Percentiles rank a stretch among this genome's conserved stretches.
phyloP scores from a whole-genome alignment of 1,284 basidiomycete genomes.

The Moesziomyces aphidis region DNA sequence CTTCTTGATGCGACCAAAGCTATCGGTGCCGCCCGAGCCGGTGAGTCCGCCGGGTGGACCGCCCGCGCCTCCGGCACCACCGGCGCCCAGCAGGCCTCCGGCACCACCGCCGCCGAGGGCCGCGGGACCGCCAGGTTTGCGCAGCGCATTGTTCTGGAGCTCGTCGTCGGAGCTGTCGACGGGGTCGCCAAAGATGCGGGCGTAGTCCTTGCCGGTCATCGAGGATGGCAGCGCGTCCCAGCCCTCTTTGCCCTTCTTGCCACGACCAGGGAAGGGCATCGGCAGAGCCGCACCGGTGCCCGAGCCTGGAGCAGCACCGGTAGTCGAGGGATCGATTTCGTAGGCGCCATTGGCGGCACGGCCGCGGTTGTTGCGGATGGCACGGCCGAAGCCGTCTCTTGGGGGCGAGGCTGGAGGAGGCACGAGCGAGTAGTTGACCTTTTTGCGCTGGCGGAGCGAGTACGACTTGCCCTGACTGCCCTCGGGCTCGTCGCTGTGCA shows the following conservation, averaged over 20 bases:
- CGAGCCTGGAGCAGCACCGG: constrained; percentile 14
- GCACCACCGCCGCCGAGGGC: constrained; percentile 34
- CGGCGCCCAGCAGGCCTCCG: constrained; percentile 51
- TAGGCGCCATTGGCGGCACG: constrained; percentile 29
- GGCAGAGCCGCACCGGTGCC: constrained; percentile 27
- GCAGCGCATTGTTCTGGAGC: constrained; percentile 43
- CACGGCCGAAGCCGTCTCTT: constrained; percentile 61
- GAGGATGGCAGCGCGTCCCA: constrained; percentile 58
- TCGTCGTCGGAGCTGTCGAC: constrained; percentile 65
- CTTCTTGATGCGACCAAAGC: constrained; percentile 61
- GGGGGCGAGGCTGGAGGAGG: constrained; percentile 56
- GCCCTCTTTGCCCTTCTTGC: constrained; percentile 55
- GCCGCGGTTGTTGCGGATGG: constrained; percentile 38
- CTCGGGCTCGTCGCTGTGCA: constrained; percentile 54
- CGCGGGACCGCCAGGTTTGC: constrained; percentile 41
- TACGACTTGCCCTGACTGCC: constrained; percentile 55
- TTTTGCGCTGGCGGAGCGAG: constrained; percentile 63
- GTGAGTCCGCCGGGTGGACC: constrained; percentile 45
- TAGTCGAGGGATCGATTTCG: constrained; percentile 29
- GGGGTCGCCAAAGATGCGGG: constrained; percentile 60
- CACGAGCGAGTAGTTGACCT: constrained; percentile 64
- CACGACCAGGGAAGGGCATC: constrained; percentile 46
- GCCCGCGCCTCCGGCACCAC: constrained; percentile 41
- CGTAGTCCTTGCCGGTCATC: constrained; percentile 65
- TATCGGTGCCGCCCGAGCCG: constrained; percentile 45